Percentiles rank a stretch among this genome's conserved stretches.
Evolutionary conservation across 2,329 filamentous ascomycete species (phyloP).

Genomic region (Alternaria panax): DNA sequence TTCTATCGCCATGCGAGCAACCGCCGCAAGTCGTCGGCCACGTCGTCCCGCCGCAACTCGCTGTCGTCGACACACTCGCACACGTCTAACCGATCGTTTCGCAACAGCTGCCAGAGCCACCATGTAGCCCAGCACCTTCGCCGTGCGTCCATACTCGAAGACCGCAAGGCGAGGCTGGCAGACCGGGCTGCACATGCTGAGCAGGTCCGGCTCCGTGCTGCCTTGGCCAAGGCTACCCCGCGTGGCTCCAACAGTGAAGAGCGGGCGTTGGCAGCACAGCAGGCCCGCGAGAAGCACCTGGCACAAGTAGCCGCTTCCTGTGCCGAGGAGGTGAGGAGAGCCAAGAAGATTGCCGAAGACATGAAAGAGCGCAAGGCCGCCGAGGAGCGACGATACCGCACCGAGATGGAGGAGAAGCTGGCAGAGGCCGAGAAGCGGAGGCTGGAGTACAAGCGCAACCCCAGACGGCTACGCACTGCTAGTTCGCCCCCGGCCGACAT

Average conservation of each 20-base stretch:
- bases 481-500: constrained; percentile 59
- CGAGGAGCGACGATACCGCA: constrained; percentile 71
- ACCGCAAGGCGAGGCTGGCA: constrained; percentile 78
- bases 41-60: constrained; percentile 80
- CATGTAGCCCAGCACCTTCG: constrained; percentile 80
- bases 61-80: constrained; percentile 78
- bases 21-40: constrained; percentile 76
- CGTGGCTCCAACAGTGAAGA: constrained; percentile 75
- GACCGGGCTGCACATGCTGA: constrained; percentile 83
- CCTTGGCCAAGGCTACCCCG: constrained; percentile 73
- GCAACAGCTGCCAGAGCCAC: constrained; percentile 71
- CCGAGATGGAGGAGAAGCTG: constrained; percentile 80
- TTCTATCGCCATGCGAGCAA: constrained; percentile 73
- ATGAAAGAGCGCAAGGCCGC: constrained; percentile 82
- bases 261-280: constrained; percentile 76
- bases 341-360: constrained; percentile 81
- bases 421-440: constrained; percentile 78
- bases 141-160: constrained; percentile 80
- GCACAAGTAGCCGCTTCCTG: constrained; percentile 82
- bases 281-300: constrained; percentile 79
- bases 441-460: constrained; percentile 60
- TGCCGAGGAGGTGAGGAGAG: constrained; percentile 81
- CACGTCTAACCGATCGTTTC: constrained; percentile 67
- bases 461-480: constrained; percentile 65
- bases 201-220: constrained; percentile 79